These are phyloP conservation scores for Penicillium pulvis DNA, from an alignment of 495 filamentous ascomycete species.

Conservation along the genomic window DNA sequence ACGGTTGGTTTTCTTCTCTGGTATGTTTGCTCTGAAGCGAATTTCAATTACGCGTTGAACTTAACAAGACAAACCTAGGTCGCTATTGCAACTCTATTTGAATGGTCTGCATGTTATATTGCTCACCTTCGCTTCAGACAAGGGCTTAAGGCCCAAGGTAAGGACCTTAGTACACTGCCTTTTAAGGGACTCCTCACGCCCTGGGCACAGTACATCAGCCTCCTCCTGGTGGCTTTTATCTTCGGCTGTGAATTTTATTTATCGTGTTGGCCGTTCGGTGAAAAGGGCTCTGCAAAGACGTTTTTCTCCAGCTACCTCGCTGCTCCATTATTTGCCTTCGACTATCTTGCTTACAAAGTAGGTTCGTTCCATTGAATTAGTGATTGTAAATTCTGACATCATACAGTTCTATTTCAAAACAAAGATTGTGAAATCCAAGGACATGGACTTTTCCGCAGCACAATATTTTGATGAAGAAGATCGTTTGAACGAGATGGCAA, in stretches of 20 bases:
- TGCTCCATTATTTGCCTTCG: slow-evolving; percentile 31
- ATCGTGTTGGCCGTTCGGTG: slow-evolving; percentile 39
- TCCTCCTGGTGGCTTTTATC: slow-evolving; percentile 60
- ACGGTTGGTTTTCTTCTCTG: slow-evolving; percentile 32
- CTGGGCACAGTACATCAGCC: slow-evolving; percentile 58
- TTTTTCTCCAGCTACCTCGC: slow-evolving; percentile 36
- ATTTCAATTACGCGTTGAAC: neutral
- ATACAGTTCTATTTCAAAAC: slow-evolving; percentile 24
- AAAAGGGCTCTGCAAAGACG: slow-evolving; percentile 29
- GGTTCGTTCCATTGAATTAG: neutral
- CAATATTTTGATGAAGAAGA: slow-evolving; percentile 32
- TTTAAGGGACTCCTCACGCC: slow-evolving; percentile 60
- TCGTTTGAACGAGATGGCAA: slow-evolving; percentile 15
- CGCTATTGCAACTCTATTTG: slow-evolving; percentile 31
- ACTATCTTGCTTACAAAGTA: slow-evolving; percentile 34
- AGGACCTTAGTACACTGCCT: slow-evolving; percentile 50
- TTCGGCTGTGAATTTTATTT: slow-evolving; percentile 61
- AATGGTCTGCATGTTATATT: slow-evolving; percentile 60
- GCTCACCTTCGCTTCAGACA: slow-evolving; percentile 65
- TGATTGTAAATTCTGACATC: neutral
- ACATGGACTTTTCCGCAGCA: slow-evolving; percentile 31
- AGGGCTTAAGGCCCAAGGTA: slow-evolving; percentile 57
- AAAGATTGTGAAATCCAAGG: slow-evolving; percentile 25
- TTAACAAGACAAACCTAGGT: slow-evolving; percentile 15
- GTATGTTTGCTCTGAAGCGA: slow-evolving; percentile 10